Evolutionary conservation across 257 asterid species (phyloP).

Genomic region (Petunia secreta): DNA sequence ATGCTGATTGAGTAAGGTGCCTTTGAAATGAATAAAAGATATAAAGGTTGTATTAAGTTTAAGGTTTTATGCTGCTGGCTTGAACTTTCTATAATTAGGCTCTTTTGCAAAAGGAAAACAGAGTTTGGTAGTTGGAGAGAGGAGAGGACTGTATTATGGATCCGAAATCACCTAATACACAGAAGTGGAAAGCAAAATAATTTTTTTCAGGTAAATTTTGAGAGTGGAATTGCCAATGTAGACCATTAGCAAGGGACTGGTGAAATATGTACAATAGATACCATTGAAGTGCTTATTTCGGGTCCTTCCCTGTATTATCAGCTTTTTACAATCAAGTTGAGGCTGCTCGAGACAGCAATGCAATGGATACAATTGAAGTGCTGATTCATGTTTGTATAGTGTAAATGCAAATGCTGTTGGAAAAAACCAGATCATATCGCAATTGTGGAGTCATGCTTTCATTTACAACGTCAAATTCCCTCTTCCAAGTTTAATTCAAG

Average conservation of each 20-base stretch:
- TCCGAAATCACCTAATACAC: not conserved
- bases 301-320: not conserved
- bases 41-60: not conserved
- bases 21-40: slow-evolving; percentile 6
- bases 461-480: not conserved
- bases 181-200: not conserved
- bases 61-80: not conserved
- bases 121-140: not conserved
- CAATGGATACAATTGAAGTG: not conserved
- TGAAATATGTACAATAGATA: too few species aligned
- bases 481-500: not conserved
- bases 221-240: not conserved
- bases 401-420: not conserved
- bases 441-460: not conserved
- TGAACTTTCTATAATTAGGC: not conserved
- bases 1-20: not conserved
- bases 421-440: not conserved
- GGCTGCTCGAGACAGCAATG: not conserved
- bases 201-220: not conserved
- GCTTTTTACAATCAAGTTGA: not conserved
- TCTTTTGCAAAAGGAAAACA: not conserved
- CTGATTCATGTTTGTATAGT: not conserved
- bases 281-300: not conserved
- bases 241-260: not conserved
- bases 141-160: too few species aligned